Conservation (phyloP, 2,329 filamentous ascomycete species). For the Colletotrichum sp. region DNA sequence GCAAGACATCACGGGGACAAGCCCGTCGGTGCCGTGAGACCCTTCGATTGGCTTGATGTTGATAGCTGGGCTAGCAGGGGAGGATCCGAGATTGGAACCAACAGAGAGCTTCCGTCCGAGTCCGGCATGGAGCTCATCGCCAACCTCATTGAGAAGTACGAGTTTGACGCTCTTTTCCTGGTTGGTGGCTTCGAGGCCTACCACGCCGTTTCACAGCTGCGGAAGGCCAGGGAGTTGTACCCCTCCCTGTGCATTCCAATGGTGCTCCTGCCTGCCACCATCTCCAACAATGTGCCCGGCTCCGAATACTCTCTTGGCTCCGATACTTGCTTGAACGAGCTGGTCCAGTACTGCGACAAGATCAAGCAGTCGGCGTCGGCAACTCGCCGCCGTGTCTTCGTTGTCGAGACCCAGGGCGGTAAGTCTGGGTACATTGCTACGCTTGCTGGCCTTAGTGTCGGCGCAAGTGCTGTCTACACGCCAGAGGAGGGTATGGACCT, state of each 20-base stretch:
- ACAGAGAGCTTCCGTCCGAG: slow-evolving; percentile 88
- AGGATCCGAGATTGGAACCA: slow-evolving; percentile 97
- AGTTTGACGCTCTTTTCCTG: slow-evolving; percentile 90
- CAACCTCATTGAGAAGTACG: slow-evolving; percentile 81
- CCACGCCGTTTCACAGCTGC: slow-evolving; percentile 86
- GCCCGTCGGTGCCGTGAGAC: slow-evolving; percentile 81
- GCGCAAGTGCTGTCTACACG: slow-evolving; percentile 92
- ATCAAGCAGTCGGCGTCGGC: slow-evolving; percentile 97
- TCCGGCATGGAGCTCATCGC: slow-evolving; percentile 84
- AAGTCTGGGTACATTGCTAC: slow-evolving; percentile 93
- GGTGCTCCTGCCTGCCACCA: slow-evolving; percentile 90
- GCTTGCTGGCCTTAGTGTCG: slow-evolving; percentile 87
- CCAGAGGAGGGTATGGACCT: slow-evolving; percentile 95
- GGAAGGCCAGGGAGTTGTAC: slow-evolving; percentile 78
- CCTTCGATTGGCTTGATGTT: slow-evolving; percentile 91
- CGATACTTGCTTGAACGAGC: slow-evolving; percentile 94
- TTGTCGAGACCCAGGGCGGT: slow-evolving; percentile 97
- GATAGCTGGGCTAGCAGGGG: slow-evolving; percentile 96
- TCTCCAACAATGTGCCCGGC: slow-evolving; percentile 97
- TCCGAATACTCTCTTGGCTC: slow-evolving; percentile 97
- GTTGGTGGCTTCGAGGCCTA: slow-evolving; percentile 97
- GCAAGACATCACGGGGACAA: slow-evolving; percentile 87
- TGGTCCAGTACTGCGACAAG: slow-evolving; percentile 94
- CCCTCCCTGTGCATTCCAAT: slow-evolving; percentile 92
- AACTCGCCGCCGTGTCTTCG: slow-evolving; percentile 90